These are phyloP conservation scores for Schizochytrium sp. DNA, from an alignment of 108 stramenopile species.

Conservation along the genomic window DNA sequence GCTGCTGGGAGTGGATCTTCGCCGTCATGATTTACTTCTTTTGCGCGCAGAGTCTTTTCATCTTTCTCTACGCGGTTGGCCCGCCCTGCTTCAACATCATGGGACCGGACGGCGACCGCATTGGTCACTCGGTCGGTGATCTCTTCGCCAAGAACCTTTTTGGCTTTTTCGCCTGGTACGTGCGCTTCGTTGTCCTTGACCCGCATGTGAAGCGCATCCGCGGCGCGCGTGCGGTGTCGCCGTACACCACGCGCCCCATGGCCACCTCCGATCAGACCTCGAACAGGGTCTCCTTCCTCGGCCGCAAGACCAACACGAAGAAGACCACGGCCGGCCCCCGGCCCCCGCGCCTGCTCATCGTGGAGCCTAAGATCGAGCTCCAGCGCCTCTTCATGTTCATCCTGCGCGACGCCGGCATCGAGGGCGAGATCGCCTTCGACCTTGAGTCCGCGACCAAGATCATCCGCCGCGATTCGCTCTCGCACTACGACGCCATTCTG, in stretches of 20 bases:
- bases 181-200: background rate
- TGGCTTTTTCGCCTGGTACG: constrained; percentile 6
- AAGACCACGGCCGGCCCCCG: background rate
- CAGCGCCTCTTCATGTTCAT: background rate
- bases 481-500: background rate
- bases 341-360: background rate
- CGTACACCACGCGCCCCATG: background rate
- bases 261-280: background rate
- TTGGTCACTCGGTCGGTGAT: background rate
- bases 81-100: background rate
- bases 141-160: background rate
- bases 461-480: background rate
- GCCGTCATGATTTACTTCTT: background rate
- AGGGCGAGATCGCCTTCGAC: background rate
- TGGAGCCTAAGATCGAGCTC: background rate
- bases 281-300: background rate
- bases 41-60: background rate
- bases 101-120: background rate
- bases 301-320: background rate
- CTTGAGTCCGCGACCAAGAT: background rate
- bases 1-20: background rate
- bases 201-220: background rate
- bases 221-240: background rate
- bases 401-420: background rate
- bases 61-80: background rate